Evolutionary conservation across 1,139 yeast genomes (phyloP).

Genomic region (Candida neerlandica): DNA sequence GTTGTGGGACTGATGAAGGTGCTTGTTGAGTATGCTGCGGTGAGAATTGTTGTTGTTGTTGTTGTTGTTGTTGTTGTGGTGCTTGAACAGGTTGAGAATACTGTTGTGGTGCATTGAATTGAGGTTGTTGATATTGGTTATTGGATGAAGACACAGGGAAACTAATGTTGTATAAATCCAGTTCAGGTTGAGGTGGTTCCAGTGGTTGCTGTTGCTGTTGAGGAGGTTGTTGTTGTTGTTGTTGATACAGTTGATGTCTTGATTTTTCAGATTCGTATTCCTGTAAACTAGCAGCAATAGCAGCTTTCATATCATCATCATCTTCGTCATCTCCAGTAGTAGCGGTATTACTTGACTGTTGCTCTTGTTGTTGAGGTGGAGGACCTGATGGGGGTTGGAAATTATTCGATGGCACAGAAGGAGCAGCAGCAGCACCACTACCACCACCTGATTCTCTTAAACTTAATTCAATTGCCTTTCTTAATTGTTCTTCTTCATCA

Average conservation of each 20-base stretch:
- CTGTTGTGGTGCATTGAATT: constrained; percentile 5
- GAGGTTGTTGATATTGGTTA: constrained; percentile 8
- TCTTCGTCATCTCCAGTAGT: constrained; percentile 47
- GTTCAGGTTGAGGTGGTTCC: constrained; percentile 21
- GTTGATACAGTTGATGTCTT: constrained; percentile 13
- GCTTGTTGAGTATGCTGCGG: constrained; percentile 11
- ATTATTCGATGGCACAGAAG: constrained; percentile 13
- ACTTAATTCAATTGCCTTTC: constrained; percentile 77
- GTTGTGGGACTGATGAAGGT: constrained; percentile 13
- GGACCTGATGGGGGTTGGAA: constrained; percentile 18
- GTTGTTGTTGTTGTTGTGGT: constrained; percentile 14
- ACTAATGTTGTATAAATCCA: constrained; percentile 33
- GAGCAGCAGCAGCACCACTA: constrained; percentile 29
- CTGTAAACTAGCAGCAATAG: constrained; percentile 88
- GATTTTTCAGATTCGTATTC: constrained; percentile 60
- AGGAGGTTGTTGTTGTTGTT: constrained; percentile 11
- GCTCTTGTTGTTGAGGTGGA: constrained; percentile 15
- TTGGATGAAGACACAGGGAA: constrained; percentile 10
- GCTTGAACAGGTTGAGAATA: constrained; percentile 3
- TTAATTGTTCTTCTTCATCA: constrained; percentile 77
- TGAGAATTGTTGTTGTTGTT: constrained; percentile 3
- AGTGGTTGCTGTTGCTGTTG: constrained; percentile 11
- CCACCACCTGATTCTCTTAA: constrained; percentile 53
- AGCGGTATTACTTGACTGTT: constrained; percentile 9
- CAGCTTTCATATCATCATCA: constrained; percentile 88